Conservation (phyloP, 2,329 filamentous ascomycete species). For the Neopestalotiopsis clavispora region DNA sequence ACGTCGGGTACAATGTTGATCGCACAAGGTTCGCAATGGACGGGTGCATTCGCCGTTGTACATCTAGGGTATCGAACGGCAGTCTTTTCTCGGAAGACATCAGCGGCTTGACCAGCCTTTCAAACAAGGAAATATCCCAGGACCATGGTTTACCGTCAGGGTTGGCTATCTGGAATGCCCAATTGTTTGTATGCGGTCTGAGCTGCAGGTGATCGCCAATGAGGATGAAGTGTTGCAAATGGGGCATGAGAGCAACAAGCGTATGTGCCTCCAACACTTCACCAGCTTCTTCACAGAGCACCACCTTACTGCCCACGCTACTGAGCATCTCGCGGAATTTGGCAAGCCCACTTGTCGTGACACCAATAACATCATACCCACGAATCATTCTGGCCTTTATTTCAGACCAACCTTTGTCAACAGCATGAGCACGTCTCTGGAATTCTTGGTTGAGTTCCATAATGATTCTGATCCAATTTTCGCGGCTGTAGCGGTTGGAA, state of each 20-base stretch:
- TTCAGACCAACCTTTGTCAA: conserved; percentile 37
- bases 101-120: conserved; percentile 52
- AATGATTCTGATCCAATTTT: conserved; percentile 18
- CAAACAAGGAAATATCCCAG: conserved; percentile 66
- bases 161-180: conserved; percentile 57
- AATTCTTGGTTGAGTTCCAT: background rate
- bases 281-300: conserved; percentile 73
- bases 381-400: conserved; percentile 28
- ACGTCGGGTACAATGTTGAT: conserved; percentile 55
- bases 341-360: conserved; percentile 65
- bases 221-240: conserved; percentile 65
- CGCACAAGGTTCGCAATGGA: conserved; percentile 59
- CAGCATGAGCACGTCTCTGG: conserved; percentile 26
- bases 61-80: conserved; percentile 45
- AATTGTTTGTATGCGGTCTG: conserved; percentile 61
- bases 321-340: conserved; percentile 53
- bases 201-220: conserved; percentile 70
- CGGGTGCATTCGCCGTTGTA: conserved; percentile 65
- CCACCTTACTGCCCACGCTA: conserved; percentile 55
- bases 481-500: conserved; percentile 8
- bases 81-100: conserved; percentile 28
- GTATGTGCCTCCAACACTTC: conserved; percentile 71
- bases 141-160: conserved; percentile 53
- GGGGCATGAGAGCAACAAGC: conserved; percentile 62
- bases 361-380: conserved; percentile 55